Evolutionary conservation across 495 filamentous ascomycete species (phyloP).

Genomic region (Podospora tetraspora): DNA sequence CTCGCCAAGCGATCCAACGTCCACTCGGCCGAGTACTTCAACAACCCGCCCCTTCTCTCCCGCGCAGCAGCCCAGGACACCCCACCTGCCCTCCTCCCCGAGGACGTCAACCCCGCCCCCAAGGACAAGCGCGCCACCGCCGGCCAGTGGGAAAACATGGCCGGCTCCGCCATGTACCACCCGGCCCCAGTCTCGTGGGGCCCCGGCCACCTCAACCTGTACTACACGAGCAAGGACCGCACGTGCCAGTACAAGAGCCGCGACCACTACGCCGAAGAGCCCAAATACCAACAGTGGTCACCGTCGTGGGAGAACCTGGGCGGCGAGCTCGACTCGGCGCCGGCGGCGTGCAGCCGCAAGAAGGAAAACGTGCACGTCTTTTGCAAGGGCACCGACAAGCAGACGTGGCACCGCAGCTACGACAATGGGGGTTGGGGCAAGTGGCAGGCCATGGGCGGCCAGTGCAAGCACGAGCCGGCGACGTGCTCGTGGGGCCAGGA

Average conservation of each 20-base stretch:
- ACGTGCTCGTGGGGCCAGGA: slow-evolving; percentile 16
- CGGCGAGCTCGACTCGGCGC: slow-evolving; percentile 16
- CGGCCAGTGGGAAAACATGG: slow-evolving; percentile 20
- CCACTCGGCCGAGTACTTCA: slow-evolving; percentile 17
- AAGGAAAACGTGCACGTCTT: slow-evolving; percentile 19
- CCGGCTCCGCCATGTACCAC: slow-evolving; percentile 13
- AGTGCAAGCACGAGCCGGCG: slow-evolving; percentile 17
- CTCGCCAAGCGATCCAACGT: slow-evolving; percentile 8
- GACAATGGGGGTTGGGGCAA: slow-evolving; percentile 9
- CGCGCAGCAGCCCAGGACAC: not conserved
- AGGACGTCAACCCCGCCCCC: not conserved
- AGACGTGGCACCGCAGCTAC: slow-evolving; percentile 20
- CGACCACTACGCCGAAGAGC: not conserved
- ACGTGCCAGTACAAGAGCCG: slow-evolving; percentile 18
- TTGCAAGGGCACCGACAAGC: slow-evolving; percentile 23
- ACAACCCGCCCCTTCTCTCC: slow-evolving; percentile 11
- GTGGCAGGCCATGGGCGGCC: slow-evolving; percentile 23
- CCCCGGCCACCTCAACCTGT: slow-evolving; percentile 16
- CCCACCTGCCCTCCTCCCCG: not conserved
- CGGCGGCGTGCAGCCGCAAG: slow-evolving; percentile 19
- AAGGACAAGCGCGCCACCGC: slow-evolving; percentile 12
- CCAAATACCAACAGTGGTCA: slow-evolving; percentile 3
- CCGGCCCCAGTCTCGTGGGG: slow-evolving; percentile 18
- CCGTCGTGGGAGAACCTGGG: slow-evolving; percentile 19
- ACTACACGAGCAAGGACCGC: slow-evolving; percentile 15